Conservation (phyloP, 495 filamentous ascomycete genomes). For the Evernia prunastri region DNA sequence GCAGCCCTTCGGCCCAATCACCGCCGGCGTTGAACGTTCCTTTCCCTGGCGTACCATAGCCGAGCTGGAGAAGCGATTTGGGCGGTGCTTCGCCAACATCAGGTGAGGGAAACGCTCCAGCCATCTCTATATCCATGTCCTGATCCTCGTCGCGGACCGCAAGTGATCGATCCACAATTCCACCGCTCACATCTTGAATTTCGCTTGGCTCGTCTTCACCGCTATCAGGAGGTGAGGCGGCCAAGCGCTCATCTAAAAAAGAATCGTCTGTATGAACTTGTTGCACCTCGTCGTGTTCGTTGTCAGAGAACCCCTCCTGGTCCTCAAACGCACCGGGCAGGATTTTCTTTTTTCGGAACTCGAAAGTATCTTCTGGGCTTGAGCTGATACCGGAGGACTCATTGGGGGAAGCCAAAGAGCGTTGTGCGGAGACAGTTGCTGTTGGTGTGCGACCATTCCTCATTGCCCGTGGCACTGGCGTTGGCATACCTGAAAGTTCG, state of each 20-base stretch:
- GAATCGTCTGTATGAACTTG: conserved; percentile 46
- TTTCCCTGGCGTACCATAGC: conserved; percentile 54
- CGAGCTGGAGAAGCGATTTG: conserved; percentile 43
- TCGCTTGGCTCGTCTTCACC: conserved; percentile 56
- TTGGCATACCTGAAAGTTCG: conserved; percentile 54
- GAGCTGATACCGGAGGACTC: conserved; percentile 44
- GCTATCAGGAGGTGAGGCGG: conserved; percentile 68
- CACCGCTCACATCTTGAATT: conserved; percentile 50
- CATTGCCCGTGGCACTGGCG: conserved; percentile 42
- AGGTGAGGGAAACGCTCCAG: conserved; percentile 61
- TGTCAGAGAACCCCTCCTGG: conserved; percentile 36
- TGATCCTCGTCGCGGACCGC: conserved; percentile 52
- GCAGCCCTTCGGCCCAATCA: conserved; percentile 88
- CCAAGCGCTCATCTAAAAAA: conserved; percentile 89
- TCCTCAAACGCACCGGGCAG: conserved; percentile 74
- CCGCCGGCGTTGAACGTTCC: conserved; percentile 50
- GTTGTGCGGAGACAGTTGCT: conserved; percentile 29
- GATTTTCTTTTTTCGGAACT: conserved; percentile 65
- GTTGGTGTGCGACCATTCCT: conserved; percentile 27
- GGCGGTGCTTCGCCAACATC: conserved; percentile 53
- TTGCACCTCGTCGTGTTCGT: conserved; percentile 42
- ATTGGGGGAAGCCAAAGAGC: conserved; percentile 27
- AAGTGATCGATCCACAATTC: conserved; percentile 60
- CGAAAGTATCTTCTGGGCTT: conserved; percentile 69
- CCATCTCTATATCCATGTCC: conserved; percentile 71